Percentiles rank a stretch among this genome's conserved stretches.
Evolutionary conservation across 371 early-diverging fungal species (phyloP).

Genomic region (Sporodiniella umbellata): DNA sequence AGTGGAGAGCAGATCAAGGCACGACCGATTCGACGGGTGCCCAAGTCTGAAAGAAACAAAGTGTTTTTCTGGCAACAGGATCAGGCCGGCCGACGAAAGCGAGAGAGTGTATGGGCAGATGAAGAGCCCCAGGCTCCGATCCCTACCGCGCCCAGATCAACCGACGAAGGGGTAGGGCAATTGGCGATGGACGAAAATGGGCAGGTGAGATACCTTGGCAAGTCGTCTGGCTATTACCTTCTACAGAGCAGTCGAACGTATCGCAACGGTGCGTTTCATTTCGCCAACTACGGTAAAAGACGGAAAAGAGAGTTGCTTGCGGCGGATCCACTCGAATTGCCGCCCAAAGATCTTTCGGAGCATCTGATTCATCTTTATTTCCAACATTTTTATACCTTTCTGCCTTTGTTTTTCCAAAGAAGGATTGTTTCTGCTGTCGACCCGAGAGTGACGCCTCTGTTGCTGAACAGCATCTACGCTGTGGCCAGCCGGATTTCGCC

Average conservation of each 20-base stretch:
- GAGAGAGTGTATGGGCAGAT: slow-evolving; percentile 8
- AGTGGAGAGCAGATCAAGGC: slow-evolving; percentile 44
- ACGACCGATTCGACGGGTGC: slow-evolving; percentile 34
- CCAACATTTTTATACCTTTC: slow-evolving; percentile 45
- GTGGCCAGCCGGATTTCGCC: slow-evolving; percentile 43
- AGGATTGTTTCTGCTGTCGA: slow-evolving; percentile 17
- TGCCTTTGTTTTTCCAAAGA: slow-evolving; percentile 51
- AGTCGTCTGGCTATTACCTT: slow-evolving; percentile 44
- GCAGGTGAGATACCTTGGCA: slow-evolving; percentile 42
- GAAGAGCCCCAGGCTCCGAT: background rate
- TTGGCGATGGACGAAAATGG: slow-evolving; percentile 46
- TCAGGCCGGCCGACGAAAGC: slow-evolving; percentile 17
- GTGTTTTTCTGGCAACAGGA: slow-evolving; percentile 30
- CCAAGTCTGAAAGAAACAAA: slow-evolving; percentile 20
- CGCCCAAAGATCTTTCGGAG: slow-evolving; percentile 51
- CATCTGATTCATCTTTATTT: slow-evolving; percentile 55
- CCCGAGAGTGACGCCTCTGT: slow-evolving; percentile 33
- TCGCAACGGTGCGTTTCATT: slow-evolving; percentile 41
- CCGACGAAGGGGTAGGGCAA: slow-evolving; percentile 31
- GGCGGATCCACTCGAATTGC: slow-evolving; percentile 31
- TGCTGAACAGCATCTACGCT: slow-evolving; percentile 53
- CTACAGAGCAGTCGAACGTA: slow-evolving; percentile 41
- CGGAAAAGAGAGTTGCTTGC: background rate
- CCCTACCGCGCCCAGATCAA: slow-evolving; percentile 7
- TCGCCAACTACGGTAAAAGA: slow-evolving; percentile 31